Evolutionary conservation across 1,284 basidiomycete species (phyloP).

Genomic region (Trametes pubescens): DNA sequence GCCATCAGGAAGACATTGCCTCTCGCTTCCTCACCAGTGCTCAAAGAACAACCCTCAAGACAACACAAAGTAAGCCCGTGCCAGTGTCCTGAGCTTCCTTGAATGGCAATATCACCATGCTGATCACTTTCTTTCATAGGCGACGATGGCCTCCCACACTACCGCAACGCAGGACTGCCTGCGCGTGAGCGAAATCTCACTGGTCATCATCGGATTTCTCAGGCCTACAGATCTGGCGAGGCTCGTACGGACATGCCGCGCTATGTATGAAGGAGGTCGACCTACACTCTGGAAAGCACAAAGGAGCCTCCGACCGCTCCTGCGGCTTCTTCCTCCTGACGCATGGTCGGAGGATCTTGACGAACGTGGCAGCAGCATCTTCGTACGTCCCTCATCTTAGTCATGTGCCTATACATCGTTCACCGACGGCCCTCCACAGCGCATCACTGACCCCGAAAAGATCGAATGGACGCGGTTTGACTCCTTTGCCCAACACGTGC

Average conservation of each 20-base stretch:
- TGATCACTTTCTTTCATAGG: background rate
- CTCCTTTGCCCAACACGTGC: conserved; percentile 10
- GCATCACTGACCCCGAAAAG: background rate
- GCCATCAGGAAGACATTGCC: too few species aligned
- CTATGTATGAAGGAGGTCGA: background rate
- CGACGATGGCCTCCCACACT: background rate
- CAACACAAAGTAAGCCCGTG: background rate
- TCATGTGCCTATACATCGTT: too few species aligned
- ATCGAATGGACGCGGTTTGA: conserved; percentile 17
- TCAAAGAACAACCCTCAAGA: background rate
- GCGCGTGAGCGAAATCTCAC: background rate
- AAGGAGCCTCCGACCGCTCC: background rate
- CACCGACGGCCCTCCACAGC: background rate
- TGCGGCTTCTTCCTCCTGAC: background rate
- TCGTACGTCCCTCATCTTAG: background rate
- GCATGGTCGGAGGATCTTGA: background rate
- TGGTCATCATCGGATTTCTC: background rate
- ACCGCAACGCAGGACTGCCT: background rate
- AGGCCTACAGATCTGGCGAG: background rate
- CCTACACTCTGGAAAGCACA: background rate
- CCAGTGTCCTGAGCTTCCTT: background rate
- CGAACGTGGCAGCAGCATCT: background rate
- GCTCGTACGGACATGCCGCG: background rate
- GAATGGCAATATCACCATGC: too few species aligned
- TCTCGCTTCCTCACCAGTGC: too few species aligned